phyloP scores from a whole-genome alignment of 257 asterid genomes.

The Cordia subcordata region DNA sequence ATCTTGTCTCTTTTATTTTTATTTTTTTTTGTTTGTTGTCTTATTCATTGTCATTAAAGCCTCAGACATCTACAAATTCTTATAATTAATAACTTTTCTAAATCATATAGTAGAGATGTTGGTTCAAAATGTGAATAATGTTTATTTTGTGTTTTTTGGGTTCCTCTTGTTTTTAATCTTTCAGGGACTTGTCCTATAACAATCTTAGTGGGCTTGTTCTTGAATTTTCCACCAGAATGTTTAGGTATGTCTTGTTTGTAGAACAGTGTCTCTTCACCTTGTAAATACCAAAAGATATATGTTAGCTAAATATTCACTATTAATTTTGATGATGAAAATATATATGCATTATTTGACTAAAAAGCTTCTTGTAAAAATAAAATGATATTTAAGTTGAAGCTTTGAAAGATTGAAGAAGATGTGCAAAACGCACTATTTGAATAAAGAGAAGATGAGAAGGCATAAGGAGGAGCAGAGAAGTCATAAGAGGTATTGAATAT shows the following conservation, averaged over 20 bases:
- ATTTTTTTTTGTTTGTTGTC: slow-evolving; percentile 11
- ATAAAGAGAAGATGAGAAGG: no score
- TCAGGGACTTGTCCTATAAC: slow-evolving; percentile 97
- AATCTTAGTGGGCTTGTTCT: slow-evolving; percentile 89
- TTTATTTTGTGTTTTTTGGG: slow-evolving; percentile 10
- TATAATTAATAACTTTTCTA: slow-evolving; percentile 1
- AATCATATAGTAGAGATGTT: slow-evolving; percentile 15
- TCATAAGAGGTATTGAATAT: no score
- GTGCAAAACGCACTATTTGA: no score
- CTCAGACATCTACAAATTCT: neutral
- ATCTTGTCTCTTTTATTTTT: slow-evolving; percentile 7
- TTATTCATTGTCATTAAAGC: slow-evolving; percentile 13
- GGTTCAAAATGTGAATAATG: slow-evolving; percentile 21
- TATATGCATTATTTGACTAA: no score
- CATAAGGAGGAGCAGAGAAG: no score
- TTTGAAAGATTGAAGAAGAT: no score
- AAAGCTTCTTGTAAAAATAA: no score
- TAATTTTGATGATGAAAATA: no score
- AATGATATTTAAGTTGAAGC: no score
- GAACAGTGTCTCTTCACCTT: slow-evolving; percentile 3
- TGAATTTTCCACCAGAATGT: slow-evolving; percentile 70
- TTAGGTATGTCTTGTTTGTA: slow-evolving; percentile 52
- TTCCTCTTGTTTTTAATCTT: slow-evolving; percentile 17
- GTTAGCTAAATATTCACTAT: no score
- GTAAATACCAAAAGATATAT: slow-evolving; percentile 1